phyloP scores from a whole-genome alignment of 192 early-diverging fungal genomes.

The Coemansia reversa region DNA sequence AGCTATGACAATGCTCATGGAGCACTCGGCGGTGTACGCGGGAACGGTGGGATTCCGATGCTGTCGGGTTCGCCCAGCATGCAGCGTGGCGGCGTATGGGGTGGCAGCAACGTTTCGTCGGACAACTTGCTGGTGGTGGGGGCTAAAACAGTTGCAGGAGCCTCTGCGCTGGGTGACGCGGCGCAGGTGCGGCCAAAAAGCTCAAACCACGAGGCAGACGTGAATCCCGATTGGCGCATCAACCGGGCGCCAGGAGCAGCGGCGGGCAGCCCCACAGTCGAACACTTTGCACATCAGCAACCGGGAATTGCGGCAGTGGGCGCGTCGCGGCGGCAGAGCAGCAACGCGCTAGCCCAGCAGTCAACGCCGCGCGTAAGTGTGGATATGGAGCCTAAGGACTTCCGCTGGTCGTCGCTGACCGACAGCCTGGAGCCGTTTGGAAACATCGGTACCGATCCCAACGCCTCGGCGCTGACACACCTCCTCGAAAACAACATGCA shows the following conservation, averaged over 20 bases:
- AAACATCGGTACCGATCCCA: conserved; percentile 34
- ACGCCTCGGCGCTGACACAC: conserved; percentile 32
- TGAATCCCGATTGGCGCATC: conserved; percentile 41
- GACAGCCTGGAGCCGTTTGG: conserved; percentile 46
- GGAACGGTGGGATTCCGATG: conserved; percentile 2
- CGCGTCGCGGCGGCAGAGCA: conserved; percentile 31
- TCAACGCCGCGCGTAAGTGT: conserved; percentile 46
- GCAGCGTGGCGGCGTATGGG: conserved; percentile 25
- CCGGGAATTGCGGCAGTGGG: conserved; percentile 26
- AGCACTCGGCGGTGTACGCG: conserved; percentile 12
- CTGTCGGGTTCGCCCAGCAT: conserved; percentile 16
- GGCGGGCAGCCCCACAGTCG: conserved; percentile 21
- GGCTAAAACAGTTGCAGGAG: conserved; percentile 11
- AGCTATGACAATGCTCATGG: conserved; percentile 27
- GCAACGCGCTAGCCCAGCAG: conserved; percentile 39
- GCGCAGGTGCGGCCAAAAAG: conserved; percentile 31
- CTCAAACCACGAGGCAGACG: conserved; percentile 47
- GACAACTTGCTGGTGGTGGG: conserved; percentile 23
- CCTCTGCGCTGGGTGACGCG: conserved; percentile 8
- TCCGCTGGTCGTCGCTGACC: conserved; percentile 51
- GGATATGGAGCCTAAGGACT: conserved; percentile 54
- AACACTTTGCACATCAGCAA: conserved; percentile 30
- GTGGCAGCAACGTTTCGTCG: conserved; percentile 19
- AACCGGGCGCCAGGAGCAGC: conserved; percentile 19
- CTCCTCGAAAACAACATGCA: conserved; percentile 42